A percentile compares a stretch with the other conserved stretches of the same genome.
Conservation (phyloP, 164 flowering plant species). For the Kalanchoe fedtschenkoi region DNA sequence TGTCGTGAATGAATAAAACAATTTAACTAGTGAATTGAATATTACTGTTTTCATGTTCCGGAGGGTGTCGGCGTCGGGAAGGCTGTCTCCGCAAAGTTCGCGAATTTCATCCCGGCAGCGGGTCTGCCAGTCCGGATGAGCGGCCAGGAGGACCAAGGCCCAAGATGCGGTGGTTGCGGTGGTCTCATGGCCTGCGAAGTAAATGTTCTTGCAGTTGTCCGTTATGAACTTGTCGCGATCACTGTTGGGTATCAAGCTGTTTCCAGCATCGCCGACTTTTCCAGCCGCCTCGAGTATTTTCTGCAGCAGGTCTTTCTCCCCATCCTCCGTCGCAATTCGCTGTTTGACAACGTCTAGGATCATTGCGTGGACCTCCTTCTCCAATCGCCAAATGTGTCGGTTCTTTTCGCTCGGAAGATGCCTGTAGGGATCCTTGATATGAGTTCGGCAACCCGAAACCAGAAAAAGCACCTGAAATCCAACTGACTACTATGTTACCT, state of each 20-base stretch:
- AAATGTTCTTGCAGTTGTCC: conserved; percentile 51
- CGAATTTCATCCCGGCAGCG: conserved; percentile 39
- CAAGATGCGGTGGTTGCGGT: conserved; percentile 38
- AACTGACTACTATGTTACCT: neutral
- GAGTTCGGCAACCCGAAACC: neutral
- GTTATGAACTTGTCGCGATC: conserved; percentile 26
- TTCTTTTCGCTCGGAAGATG: conserved; percentile 26
- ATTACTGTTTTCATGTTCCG: conserved; percentile 31
- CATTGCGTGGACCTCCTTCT: conserved; percentile 25
- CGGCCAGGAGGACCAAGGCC: conserved; percentile 37
- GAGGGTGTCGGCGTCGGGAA: conserved; percentile 26
- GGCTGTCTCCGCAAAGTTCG: conserved; percentile 19
- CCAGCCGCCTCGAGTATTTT: conserved; percentile 34
- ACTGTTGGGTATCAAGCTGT: conserved; percentile 3
- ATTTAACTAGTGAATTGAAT: too few species aligned
- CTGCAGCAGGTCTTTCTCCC: conserved; percentile 34
- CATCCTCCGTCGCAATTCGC: conserved; percentile 12
- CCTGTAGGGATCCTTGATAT: conserved; percentile 8
- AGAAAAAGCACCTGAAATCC: neutral
- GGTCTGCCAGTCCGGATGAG: conserved; percentile 45
- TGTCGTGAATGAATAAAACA: too few species aligned
- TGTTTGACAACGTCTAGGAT: conserved; percentile 26
- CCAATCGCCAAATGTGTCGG: conserved; percentile 27
- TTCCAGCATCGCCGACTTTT: conserved; percentile 10
- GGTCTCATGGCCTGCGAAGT: conserved; percentile 51